A percentile compares a stretch with the other conserved stretches of the same genome.
Conservation (phyloP, 1,139 yeast species). For the Hanseniaspora gamundiae region DNA sequence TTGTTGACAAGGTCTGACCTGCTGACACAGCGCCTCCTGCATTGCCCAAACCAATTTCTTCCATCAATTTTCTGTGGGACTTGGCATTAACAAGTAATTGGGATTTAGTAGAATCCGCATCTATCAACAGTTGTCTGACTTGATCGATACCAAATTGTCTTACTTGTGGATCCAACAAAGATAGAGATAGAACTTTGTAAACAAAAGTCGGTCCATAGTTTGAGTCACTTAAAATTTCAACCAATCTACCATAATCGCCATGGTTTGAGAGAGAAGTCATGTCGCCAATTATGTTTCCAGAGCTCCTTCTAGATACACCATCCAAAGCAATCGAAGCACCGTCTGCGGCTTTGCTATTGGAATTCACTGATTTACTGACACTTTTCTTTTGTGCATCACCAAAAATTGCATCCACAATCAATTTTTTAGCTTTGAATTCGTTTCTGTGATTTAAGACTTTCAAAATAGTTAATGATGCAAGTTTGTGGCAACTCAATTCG, state of each 20-base stretch:
- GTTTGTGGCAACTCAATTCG: constrained; percentile 65
- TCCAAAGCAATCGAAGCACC: no score
- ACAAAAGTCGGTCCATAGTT: constrained; percentile 78
- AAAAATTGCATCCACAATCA: constrained; percentile 54
- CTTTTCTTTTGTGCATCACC: constrained; percentile 30
- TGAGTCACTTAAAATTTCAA: constrained; percentile 44
- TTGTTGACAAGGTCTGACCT: background rate
- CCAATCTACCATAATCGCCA: constrained; percentile 23
- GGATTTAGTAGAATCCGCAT: constrained; percentile 32
- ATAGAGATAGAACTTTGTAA: constrained; percentile 63
- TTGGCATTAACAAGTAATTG: constrained; percentile 35
- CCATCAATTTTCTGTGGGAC: constrained; percentile 78
- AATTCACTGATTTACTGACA: constrained; percentile 18
- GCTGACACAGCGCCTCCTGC: constrained; percentile 1
- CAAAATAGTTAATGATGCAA: constrained; percentile 73
- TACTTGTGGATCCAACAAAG: constrained; percentile 42
- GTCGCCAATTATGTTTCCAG: background rate
- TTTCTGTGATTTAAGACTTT: constrained; percentile 64
- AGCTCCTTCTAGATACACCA: no score
- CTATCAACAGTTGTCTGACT: constrained; percentile 48
- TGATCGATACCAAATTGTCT: constrained; percentile 48
- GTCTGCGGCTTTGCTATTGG: no score
- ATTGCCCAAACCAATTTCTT: constrained; percentile 66
- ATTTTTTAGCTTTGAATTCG: constrained; percentile 49
- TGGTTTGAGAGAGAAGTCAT: background rate